Base-by-base conservation (phyloP, 805 yeast species). In the Kodamaea lidongshanica region DNA sequence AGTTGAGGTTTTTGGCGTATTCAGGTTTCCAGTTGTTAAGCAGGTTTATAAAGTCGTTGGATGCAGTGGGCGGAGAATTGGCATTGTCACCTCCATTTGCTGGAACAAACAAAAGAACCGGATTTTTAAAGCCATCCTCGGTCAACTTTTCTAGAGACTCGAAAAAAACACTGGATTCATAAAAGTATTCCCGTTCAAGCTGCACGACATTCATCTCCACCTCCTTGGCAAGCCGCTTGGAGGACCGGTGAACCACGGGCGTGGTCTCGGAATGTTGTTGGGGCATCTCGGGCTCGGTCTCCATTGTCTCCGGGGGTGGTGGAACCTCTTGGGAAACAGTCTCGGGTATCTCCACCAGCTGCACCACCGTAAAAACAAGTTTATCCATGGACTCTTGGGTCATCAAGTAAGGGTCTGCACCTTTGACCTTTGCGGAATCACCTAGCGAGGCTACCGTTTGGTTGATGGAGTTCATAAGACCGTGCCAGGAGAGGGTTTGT, bases 401-500 rank as follows among this genome's bases (percentile, higher is more conserved):
- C 16, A 72, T 58, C 9, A 57, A 42, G 40, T 80, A 79, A 0
- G 72, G 67, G 40, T 79, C 85, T 17, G 64, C 48, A 18, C 58
- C 48, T 40, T 58, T 71, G 4, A 65, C 35, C 27, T 55, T 56
- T 7, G 56, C 59, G 40, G 58, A 53, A 25, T 57, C 62, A 16
- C 56, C 61, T 3, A 18, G 26, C 3, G 40, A 40, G 13, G 55
- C 51, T 12, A 68, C 44, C 25, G 58, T 62, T 7, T 45, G 42
- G 17, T 62, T 65, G 5, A 63, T 38, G 9, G 56, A 37, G 6
- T 55, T 53, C 5, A 57, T 45, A 1, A 58, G 42, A 13, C 55
- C 39, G 3, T 47, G 38, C 59, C 72, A 48, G 18, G 32, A 33
- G 5, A 40, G 19, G n/a, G 16, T 11, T 19, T 25, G n/a, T n/a